Evolutionary conservation across 306 rosid species (phyloP).

Genomic region (Gastrolobium bilobum): DNA sequence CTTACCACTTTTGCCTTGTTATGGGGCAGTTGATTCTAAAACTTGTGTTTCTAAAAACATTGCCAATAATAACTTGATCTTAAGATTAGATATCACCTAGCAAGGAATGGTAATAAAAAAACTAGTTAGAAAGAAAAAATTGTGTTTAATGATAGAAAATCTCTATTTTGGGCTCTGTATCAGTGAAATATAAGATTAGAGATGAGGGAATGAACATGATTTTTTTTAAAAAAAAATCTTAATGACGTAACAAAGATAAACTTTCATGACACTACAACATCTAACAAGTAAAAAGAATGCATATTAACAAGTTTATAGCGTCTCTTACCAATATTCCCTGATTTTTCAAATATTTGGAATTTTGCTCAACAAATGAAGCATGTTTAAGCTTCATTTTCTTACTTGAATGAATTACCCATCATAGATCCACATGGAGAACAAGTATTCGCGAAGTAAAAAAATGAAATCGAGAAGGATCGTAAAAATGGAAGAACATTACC

Average conservation of each 20-base stretch:
- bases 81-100: conserved; percentile 66
- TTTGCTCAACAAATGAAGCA: conserved; percentile 18
- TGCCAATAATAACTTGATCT: conserved; percentile 73
- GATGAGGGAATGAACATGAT: too few relatives aligned
- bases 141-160: too few relatives aligned
- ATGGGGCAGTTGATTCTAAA: too few relatives aligned
- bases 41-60: conserved; percentile 78
- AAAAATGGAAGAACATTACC: too few relatives aligned
- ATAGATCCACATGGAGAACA: background rate
- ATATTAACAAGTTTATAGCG: background rate
- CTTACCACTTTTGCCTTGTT: conserved; percentile 65
- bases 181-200: too few relatives aligned
- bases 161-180: too few relatives aligned
- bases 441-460: too few relatives aligned
- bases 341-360: background rate
- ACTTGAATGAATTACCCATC: background rate
- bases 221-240: background rate
- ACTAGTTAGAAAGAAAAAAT: too few relatives aligned
- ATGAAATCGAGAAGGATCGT: too few relatives aligned
- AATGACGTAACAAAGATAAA: conserved; percentile 14
- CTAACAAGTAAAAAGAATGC: background rate
- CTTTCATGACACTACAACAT: background rate
- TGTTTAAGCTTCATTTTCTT: background rate
- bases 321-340: conserved; percentile 7
- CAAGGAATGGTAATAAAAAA: too few relatives aligned